phyloP scores from a whole-genome alignment of 192 early-diverging fungal species.

The Phycomyces nitens region DNA sequence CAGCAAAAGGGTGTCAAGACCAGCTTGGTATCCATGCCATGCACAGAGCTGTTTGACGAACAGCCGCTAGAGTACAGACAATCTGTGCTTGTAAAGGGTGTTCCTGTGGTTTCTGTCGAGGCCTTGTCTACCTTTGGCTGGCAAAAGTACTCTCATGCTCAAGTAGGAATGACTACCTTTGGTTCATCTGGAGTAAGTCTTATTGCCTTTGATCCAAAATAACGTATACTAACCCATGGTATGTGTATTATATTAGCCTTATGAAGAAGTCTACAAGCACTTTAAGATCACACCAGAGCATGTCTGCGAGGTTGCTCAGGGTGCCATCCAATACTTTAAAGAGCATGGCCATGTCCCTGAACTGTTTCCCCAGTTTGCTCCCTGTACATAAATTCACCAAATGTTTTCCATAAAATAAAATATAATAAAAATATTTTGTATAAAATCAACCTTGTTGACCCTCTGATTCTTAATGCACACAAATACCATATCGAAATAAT shows the following conservation, averaged over 20 bases:
- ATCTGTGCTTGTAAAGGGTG: conserved; percentile 71
- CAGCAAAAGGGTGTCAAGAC: conserved; percentile 29
- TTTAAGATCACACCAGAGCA: conserved; percentile 21
- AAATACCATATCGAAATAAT: too few species aligned
- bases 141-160: conserved; percentile 85
- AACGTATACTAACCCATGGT: too few species aligned
- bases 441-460: too few species aligned
- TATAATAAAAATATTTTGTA: too few species aligned
- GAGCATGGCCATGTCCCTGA: conserved; percentile 20
- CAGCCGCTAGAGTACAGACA: conserved; percentile 80
- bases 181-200: conserved; percentile 57
- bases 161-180: conserved; percentile 87
- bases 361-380: conserved; percentile 10
- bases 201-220: too few species aligned
- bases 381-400: background rate
- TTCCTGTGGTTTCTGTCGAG: conserved; percentile 88
- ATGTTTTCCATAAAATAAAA: conserved; percentile 1
- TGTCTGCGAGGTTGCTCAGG: conserved; percentile 9
- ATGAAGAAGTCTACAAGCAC: conserved; percentile 12
- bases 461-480: too few species aligned
- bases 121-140: conserved; percentile 86
- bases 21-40: conserved; percentile 94
- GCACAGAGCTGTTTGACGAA: conserved; percentile 81
- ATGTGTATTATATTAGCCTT: background rate
- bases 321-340: conserved; percentile 8